Conservation (phyloP, 2,329 filamentous ascomycete genomes). For the Stenocarpella maydis region DNA sequence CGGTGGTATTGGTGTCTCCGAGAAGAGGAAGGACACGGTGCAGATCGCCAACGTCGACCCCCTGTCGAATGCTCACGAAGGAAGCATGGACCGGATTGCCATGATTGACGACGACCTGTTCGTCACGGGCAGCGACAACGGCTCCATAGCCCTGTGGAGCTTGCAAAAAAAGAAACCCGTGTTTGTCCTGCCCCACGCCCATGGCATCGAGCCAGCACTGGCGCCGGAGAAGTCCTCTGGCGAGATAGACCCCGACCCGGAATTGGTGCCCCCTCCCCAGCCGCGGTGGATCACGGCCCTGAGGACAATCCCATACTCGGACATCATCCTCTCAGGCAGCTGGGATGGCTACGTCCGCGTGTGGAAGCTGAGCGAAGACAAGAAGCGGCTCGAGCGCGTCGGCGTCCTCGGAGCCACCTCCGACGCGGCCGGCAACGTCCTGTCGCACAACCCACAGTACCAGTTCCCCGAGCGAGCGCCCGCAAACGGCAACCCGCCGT, state of each 20-base stretch:
- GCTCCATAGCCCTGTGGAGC: conserved; percentile 85
- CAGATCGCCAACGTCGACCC: conserved; percentile 52
- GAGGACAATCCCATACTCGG: conserved; percentile 85
- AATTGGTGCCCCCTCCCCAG: conserved; percentile 68
- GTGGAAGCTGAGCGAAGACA: conserved; percentile 87
- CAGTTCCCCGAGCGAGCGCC: conserved; percentile 38
- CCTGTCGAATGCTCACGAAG: conserved; percentile 71
- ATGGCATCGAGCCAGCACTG: conserved; percentile 81
- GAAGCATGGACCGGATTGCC: conserved; percentile 89
- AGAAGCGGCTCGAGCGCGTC: conserved; percentile 76
- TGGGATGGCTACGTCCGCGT: conserved; percentile 91
- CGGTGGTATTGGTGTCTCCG: conserved; percentile 63
- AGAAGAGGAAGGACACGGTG: conserved; percentile 56
- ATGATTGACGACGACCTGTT: conserved; percentile 90
- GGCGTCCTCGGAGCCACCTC: conserved; percentile 66
- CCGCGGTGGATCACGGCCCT: conserved; percentile 93
- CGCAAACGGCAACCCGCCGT: conserved; percentile 37
- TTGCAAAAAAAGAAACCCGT: conserved; percentile 95
- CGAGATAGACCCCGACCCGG: conserved; percentile 69
- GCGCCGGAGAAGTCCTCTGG: conserved; percentile 75
- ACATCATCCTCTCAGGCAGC: conserved; percentile 88
- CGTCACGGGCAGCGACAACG: conserved; percentile 93
- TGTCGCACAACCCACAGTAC: conserved; percentile 31
- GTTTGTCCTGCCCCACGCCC: conserved; percentile 79
- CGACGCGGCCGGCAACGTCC: conserved; percentile 34